These are phyloP conservation scores for Noccaea caerulescens DNA, from an alignment of 345 rosid species.

Conservation along the genomic window DNA sequence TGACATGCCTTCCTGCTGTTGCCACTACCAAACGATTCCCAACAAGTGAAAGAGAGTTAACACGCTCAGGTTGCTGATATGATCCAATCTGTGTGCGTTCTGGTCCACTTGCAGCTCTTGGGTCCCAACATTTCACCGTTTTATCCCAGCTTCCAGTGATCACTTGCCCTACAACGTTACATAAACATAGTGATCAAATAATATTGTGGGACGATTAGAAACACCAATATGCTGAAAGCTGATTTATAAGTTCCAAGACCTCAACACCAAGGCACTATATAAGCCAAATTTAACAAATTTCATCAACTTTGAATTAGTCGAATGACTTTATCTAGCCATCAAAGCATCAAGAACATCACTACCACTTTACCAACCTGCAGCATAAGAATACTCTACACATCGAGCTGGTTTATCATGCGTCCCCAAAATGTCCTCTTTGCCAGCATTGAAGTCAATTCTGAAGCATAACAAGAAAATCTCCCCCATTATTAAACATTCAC, in stretches of 20 bases:
- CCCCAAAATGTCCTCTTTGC: conserved; percentile 87
- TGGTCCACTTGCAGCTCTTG: conserved; percentile 92
- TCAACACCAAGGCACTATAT: not conserved
- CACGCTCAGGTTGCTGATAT: conserved; percentile 92
- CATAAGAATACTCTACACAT: conserved; percentile 92
- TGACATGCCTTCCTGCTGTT: conserved; percentile 95
- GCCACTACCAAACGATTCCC: conserved; percentile 94
- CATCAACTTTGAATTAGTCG: not conserved
- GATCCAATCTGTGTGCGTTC: conserved; percentile 85
- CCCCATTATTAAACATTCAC: not conserved
- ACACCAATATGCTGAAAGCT: conserved; percentile 9
- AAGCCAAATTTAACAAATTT: not conserved
- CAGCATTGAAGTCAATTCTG: conserved; percentile 83
- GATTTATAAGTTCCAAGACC: not conserved
- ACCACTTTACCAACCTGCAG: conserved; percentile 67
- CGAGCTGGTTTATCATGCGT: conserved; percentile 89
- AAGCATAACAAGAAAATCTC: conserved; percentile 32
- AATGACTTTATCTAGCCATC: not conserved
- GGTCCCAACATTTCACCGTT: conserved; percentile 95
- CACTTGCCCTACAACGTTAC: conserved; percentile 70
- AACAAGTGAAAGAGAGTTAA: conserved; percentile 87
- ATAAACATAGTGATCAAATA: conserved; percentile 22
- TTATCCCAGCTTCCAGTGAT: conserved; percentile 97
- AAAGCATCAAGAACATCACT: not conserved
- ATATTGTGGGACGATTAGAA: not conserved